Conservation (phyloP, 73 alveolate genomes). For the Symbiodinium natans region DNA sequence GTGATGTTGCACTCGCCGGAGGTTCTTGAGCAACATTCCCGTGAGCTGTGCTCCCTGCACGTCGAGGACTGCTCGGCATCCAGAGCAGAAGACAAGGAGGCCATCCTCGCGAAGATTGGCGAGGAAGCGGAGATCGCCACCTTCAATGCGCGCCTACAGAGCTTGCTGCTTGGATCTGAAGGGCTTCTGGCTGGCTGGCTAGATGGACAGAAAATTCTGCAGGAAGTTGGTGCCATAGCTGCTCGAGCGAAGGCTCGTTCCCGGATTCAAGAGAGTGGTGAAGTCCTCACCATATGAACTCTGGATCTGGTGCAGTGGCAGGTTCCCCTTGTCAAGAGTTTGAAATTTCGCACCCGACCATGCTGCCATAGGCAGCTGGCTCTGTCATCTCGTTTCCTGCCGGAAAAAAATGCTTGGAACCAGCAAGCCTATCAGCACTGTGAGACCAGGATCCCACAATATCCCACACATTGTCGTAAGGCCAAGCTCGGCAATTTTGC, state of each 20-base stretch:
- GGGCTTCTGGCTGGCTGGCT: constrained; percentile 69
- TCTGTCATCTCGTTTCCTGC: too few relatives aligned
- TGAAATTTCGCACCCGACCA: too few relatives aligned
- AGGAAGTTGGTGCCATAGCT: constrained; percentile 46
- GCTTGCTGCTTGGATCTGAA: constrained; percentile 1
- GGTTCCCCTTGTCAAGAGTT: too few relatives aligned
- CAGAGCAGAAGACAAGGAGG: neutral
- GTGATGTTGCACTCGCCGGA: neutral
- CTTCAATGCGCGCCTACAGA: constrained; percentile 44
- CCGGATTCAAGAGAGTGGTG: too few relatives aligned
- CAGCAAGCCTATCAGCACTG: too few relatives aligned
- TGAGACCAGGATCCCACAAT: too few relatives aligned
- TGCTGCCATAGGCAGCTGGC: too few relatives aligned
- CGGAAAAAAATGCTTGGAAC: too few relatives aligned
- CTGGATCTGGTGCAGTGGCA: too few relatives aligned
- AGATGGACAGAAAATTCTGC: constrained; percentile 12
- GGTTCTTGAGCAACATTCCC: neutral
- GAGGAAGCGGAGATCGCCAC: neutral
- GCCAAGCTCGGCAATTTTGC: too few relatives aligned
- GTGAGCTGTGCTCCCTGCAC: neutral
- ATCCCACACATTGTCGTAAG: too few relatives aligned
- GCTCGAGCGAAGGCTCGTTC: constrained; percentile 43
- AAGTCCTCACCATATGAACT: too few relatives aligned
- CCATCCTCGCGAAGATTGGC: constrained; percentile 36
- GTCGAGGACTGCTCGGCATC: neutral